Percentiles rank a stretch among this genome's conserved stretches.
Conservation (phyloP, 495 filamentous ascomycete genomes). For the Bacidia gigantensis region DNA sequence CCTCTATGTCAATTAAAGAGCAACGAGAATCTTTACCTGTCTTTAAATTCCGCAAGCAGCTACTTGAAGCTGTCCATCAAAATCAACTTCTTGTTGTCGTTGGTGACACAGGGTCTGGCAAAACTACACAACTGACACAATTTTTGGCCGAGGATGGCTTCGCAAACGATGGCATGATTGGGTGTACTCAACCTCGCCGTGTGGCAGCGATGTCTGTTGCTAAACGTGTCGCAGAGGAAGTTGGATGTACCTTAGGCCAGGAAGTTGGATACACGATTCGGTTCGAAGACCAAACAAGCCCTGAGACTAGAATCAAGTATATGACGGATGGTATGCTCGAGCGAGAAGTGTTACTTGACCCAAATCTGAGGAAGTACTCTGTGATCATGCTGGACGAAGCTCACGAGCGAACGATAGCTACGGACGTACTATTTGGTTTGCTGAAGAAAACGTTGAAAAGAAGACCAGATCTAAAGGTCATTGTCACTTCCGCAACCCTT, state of each 20-base stretch:
- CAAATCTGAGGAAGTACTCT: conserved; percentile 73
- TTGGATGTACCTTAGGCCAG: conserved; percentile 77
- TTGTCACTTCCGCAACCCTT: conserved; percentile 90
- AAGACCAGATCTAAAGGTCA: conserved; percentile 78
- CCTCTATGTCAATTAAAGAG: conserved; percentile 86
- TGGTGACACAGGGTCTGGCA: conserved; percentile 93
- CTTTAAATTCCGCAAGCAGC: conserved; percentile 73
- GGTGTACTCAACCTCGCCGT: conserved; percentile 92
- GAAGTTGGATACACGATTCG: conserved; percentile 97
- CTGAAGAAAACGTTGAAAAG: conserved; percentile 86
- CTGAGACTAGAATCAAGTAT: conserved; percentile 92
- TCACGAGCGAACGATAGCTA: conserved; percentile 92
- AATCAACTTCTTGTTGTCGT: conserved; percentile 94
- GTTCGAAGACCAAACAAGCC: conserved; percentile 88
- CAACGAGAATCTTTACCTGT: conserved; percentile 86
- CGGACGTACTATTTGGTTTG: conserved; percentile 87
- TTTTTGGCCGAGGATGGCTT: conserved; percentile 90
- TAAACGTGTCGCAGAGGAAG: conserved; percentile 92
- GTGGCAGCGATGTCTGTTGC: conserved; percentile 96
- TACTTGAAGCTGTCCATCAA: conserved; percentile 73
- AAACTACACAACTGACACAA: conserved; percentile 93
- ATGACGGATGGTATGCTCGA: conserved; percentile 99
- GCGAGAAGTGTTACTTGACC: conserved; percentile 84
- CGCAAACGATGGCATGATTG: conserved; percentile 79
- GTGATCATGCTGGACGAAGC: conserved; percentile 98